Evolutionary conservation across 345 rosid genomes (phyloP), one percentile per base, ranked within the genome.

Genomic region (Laguncularia racemosa): DNA sequence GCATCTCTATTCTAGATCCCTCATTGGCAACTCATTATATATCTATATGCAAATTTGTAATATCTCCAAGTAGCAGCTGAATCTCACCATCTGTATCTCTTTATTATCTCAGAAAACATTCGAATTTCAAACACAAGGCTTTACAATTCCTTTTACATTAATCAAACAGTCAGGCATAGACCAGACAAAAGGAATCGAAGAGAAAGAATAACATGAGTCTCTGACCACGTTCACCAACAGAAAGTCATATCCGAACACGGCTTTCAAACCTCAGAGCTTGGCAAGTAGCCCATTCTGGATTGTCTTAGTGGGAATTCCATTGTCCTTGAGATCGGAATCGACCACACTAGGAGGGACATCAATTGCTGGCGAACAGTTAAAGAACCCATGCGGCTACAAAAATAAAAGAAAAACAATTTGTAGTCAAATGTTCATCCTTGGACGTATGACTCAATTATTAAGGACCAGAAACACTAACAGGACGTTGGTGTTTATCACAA

Each of bases 321-420:
- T 71, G 12, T 83, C 83, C 71, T 78, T 81, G 21, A 61, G 23
- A 47, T 86, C 95, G 51, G 73, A 52, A 43, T 81, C 85, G 12
- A 74, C 56, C 17, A 69, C 13, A 38, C 59, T 71, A 1, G 95
- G 89, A 33, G 95, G 87, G 26, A 86, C 89, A 20, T 83, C 89
- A 20, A 86, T 69, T 0, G 87, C 85, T 0, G 85, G 87, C 0
- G 89, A 86, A 76, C 82, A 73, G 53, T 83, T 86, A 67, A 83
- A 86, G 76, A 86, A 86, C 13, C 95, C 95, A 20, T 83, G 88
- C 1, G 95, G 95, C 90, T 86, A 81, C 74, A 65, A 14, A 23
- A 48, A 54, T 53, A 66, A 43, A 56, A 16, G 48, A 21, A 16
- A 17, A 20, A 38, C 18, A 12, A 40, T 2, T 12, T 16, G 20